Evolutionary conservation across 495 filamentous ascomycete genomes (phyloP).

Genomic region (Penicillium crystallinum): DNA sequence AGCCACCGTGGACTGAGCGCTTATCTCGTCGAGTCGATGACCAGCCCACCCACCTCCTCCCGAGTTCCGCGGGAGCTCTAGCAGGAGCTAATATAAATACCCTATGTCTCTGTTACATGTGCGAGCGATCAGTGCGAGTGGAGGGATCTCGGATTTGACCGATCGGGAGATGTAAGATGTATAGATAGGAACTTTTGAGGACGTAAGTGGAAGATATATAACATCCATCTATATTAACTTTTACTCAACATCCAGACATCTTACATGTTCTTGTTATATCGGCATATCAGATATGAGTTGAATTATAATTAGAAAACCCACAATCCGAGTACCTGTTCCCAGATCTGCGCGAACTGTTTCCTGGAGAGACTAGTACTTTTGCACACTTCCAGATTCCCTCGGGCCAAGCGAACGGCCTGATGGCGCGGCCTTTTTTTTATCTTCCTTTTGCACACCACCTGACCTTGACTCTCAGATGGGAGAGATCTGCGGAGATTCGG

Average conservation of each 20-base stretch:
- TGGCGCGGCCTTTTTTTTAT: background rate
- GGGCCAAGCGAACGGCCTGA: background rate
- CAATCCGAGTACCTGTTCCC: background rate
- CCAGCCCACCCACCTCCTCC: slow-evolving; percentile 15
- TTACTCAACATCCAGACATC: too few relatives aligned
- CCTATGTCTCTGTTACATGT: slow-evolving; percentile 20
- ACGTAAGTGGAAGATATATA: too few relatives aligned
- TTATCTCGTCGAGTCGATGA: slow-evolving; percentile 19
- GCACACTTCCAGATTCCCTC: background rate
- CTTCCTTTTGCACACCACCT: slow-evolving; percentile 2
- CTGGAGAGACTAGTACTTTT: slow-evolving; percentile 1
- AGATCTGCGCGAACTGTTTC: slow-evolving; percentile 1
- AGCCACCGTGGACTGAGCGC: slow-evolving; percentile 20
- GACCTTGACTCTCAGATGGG: background rate
- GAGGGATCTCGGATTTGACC: too few relatives aligned
- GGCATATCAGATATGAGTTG: background rate
- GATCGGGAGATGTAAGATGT: too few relatives aligned
- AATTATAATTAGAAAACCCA: background rate
- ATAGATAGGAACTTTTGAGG: background rate
- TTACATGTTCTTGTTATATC: background rate
- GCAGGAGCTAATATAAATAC: slow-evolving; percentile 22
- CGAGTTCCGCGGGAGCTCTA: slow-evolving; percentile 9
- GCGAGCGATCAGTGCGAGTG: slow-evolving; percentile 21
- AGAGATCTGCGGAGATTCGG: background rate
- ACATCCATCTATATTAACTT: too few relatives aligned